Evolutionary conservation across 1,284 basidiomycete genomes (phyloP), one percentile per base, ranked within the genome.

Genomic region (Boletus smithii): DNA sequence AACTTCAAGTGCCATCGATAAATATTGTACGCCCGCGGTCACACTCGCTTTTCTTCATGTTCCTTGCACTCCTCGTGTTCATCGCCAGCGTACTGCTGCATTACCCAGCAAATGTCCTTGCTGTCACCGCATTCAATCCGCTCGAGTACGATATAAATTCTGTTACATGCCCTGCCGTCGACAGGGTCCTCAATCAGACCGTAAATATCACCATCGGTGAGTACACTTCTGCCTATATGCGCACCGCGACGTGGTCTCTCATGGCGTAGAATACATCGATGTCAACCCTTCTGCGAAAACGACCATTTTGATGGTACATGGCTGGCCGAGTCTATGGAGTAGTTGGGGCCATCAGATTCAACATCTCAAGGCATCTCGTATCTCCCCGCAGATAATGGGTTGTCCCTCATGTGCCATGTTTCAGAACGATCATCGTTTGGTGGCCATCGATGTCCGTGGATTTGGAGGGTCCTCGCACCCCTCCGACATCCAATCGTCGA

Each of bases 261-360:
- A 40, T 42, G 11, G 9, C 18, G 8, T 49, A 87, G 85, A 75
- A 49, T 86, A 86, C 61, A 74, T 81, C 16, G 76, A 87, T 35
- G 59, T 85, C 41, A 85, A 86, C 53, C 72, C 77, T 7, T 51
- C 50, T 1, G 76, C 76, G 4, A 59, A 73, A 27, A 67, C 65
- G 11, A 76, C 80, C 0, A 63, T 87, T 6, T 32, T 88, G 20
- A 73, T 88, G 72, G 78, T 86, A 0, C 85, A 88, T 55, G 85
- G 85, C 3, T 88, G 85, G 85, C 85, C 85, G 2, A 74, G 80
- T 55, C 62, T 86, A 7, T 88, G 85, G 85, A 80, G 77, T 44
- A 77, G 76, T 18, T 88, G 85, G 85, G 73, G 77, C 20, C 74
- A 74, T 35, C 85, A 88, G 57, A 85, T 88, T 11, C 65, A 77